Evolutionary conservation across 164 flowering plant genomes (phyloP).

Genomic region (Paratinospora sagittata): DNA sequence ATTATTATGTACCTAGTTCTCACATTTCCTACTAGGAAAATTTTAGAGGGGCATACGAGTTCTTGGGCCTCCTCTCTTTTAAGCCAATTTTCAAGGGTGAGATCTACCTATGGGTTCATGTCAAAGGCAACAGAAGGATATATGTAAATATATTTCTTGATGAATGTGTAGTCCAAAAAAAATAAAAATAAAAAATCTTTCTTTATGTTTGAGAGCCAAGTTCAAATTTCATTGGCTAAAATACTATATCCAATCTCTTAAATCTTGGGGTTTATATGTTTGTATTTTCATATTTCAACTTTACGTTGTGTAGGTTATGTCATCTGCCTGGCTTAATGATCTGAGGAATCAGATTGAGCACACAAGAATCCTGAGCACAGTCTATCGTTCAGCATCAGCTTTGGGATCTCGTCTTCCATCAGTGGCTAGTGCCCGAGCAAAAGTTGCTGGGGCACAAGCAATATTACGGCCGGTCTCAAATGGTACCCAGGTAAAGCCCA

Average conservation of each 20-base stretch:
- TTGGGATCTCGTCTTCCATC: slow-evolving; percentile 94
- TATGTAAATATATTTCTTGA: no score
- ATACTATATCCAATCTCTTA: background rate
- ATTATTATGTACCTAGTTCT: no score
- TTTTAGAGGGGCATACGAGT: no score
- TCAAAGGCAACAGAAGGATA: no score
- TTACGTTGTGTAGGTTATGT: slow-evolving; percentile 58
- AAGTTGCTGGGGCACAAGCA: slow-evolving; percentile 98
- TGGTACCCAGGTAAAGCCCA: slow-evolving; percentile 65
- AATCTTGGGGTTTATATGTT: background rate
- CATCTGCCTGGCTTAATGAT: slow-evolving; percentile 98
- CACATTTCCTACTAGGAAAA: no score
- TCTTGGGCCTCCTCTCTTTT: no score
- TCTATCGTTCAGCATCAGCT: slow-evolving; percentile 95
- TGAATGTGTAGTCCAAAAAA: no score
- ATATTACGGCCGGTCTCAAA: slow-evolving; percentile 86
- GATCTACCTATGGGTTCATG: no score
- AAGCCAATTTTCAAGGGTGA: no score
- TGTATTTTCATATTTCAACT: slow-evolving; percentile 3
- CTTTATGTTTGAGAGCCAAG: background rate
- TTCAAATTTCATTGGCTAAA: background rate
- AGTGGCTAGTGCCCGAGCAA: slow-evolving; percentile 85
- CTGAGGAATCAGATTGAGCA: slow-evolving; percentile 85
- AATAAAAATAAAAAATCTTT: no score
- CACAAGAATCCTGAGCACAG: slow-evolving; percentile 86